Percentiles rank a stretch among this genome's conserved stretches.
These are phyloP conservation scores for Hyparrhenia diplandra DNA, from an alignment of 176 grass and related monocot species.

Conservation along the genomic window DNA sequence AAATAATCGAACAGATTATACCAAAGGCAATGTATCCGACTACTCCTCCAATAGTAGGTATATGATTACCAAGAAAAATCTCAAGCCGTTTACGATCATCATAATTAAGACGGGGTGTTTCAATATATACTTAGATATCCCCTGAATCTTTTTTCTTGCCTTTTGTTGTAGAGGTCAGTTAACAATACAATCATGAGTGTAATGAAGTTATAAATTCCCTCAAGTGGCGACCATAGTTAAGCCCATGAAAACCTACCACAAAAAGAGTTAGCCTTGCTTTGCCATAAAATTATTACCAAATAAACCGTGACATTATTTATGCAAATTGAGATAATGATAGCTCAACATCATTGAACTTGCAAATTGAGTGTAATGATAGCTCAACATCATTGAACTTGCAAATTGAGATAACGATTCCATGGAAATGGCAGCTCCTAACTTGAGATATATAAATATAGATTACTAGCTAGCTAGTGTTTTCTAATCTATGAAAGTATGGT, in stretches of 20 bases:
- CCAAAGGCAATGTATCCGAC: constrained; percentile 11
- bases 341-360: too few species aligned
- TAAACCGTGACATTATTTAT: not conserved
- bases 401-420: too few species aligned
- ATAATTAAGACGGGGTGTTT: constrained; percentile 45
- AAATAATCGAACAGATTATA: not conserved
- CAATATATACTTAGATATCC: not conserved
- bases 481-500: not conserved
- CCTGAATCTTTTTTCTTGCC: constrained; percentile 11
- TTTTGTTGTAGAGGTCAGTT: constrained; percentile 40
- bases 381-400: too few species aligned
- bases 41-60: not conserved
- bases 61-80: constrained; percentile 24
- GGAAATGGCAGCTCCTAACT: too few species aligned
- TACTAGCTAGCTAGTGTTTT: not conserved
- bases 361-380: too few species aligned
- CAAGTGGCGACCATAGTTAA: constrained; percentile 49
- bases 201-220: constrained; percentile 52
- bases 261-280: not conserved
- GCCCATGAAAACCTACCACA: constrained; percentile 49
- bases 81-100: constrained; percentile 58
- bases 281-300: not conserved
- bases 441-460: not conserved
- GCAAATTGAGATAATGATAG: not conserved
- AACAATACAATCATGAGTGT: constrained; percentile 16